Evolutionary conservation across 1,139 yeast species (phyloP).

Genomic region (Pichia sp.): DNA sequence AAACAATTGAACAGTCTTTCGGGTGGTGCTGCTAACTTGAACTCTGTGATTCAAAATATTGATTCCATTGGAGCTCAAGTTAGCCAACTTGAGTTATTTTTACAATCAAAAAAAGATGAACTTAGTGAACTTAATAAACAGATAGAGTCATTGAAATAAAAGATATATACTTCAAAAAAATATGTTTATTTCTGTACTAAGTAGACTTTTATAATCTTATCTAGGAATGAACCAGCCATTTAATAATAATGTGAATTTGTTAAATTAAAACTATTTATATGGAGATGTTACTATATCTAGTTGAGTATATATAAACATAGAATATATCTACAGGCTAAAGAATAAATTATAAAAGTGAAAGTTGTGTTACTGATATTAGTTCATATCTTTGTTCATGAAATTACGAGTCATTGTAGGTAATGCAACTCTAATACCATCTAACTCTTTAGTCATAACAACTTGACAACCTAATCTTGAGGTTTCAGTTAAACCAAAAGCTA

Average conservation of each 20-base stretch:
- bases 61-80: conserved; percentile 62
- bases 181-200: neutral
- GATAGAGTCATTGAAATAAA: conserved; percentile 28
- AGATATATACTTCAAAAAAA: neutral
- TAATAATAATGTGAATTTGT: neutral
- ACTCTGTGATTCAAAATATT: conserved; percentile 49
- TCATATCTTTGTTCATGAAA: conserved; percentile 42
- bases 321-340: neutral
- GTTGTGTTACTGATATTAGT: neutral
- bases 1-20: conserved; percentile 22
- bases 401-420: conserved; percentile 96
- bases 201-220: neutral
- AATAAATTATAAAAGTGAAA: neutral
- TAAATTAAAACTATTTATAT: neutral
- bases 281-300: neutral
- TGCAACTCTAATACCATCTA: conserved; percentile 93
- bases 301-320: neutral
- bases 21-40: conserved; percentile 29
- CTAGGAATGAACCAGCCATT: neutral
- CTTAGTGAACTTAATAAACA: conserved; percentile 41
- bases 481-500: conserved; percentile 94
- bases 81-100: conserved; percentile 51
- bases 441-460: conserved; percentile 76
- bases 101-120: conserved; percentile 45
- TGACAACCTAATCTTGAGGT: conserved; percentile 96